Percentiles rank a stretch among this genome's conserved stretches.
phyloP scores from a whole-genome alignment of 495 filamentous ascomycete species.

The Polyplosphaeria fusca region DNA sequence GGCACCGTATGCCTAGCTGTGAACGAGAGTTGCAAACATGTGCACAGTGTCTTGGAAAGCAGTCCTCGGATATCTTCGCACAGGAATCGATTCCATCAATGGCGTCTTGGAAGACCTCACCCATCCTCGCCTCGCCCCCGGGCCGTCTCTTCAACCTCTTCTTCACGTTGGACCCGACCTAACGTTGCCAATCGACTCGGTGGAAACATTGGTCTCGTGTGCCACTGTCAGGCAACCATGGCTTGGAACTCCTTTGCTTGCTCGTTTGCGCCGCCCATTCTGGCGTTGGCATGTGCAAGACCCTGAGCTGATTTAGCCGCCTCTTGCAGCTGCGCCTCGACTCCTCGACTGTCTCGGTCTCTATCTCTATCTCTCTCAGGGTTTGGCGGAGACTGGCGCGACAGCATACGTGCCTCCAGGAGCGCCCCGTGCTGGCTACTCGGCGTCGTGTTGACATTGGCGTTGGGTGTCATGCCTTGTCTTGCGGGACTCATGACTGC shows the following conservation, averaged over 20 bases:
- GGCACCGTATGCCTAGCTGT: too few species aligned
- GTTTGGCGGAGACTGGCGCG: slow-evolving; percentile 1
- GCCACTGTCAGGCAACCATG: slow-evolving; percentile 26
- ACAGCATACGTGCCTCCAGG: neutral
- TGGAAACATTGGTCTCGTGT: too few species aligned
- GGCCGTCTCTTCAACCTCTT: too few species aligned
- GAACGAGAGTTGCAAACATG: too few species aligned
- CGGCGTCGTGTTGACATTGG: neutral
- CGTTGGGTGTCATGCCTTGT: neutral
- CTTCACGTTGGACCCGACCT: too few species aligned
- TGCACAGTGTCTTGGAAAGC: too few species aligned
- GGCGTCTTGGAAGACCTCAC: too few species aligned
- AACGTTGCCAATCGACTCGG: too few species aligned
- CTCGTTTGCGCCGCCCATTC: slow-evolving; percentile 2
- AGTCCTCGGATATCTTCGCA: too few species aligned
- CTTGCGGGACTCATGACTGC: neutral
- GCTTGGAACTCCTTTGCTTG: slow-evolving; percentile 16
- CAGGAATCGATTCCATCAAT: too few species aligned
- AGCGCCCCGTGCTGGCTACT: neutral
- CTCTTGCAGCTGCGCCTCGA: slow-evolving; percentile 23
- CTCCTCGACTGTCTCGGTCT: neutral
- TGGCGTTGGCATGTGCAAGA: slow-evolving; percentile 21
- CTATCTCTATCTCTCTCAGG: slow-evolving; percentile 9
- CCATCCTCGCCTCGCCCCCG: too few species aligned
- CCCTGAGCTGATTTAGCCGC: slow-evolving; percentile 15